A percentile compares a stretch with the other conserved stretches of the same genome.
phyloP scores from a whole-genome alignment of 345 rosid species.

The Melaleuca quinquenervia region DNA sequence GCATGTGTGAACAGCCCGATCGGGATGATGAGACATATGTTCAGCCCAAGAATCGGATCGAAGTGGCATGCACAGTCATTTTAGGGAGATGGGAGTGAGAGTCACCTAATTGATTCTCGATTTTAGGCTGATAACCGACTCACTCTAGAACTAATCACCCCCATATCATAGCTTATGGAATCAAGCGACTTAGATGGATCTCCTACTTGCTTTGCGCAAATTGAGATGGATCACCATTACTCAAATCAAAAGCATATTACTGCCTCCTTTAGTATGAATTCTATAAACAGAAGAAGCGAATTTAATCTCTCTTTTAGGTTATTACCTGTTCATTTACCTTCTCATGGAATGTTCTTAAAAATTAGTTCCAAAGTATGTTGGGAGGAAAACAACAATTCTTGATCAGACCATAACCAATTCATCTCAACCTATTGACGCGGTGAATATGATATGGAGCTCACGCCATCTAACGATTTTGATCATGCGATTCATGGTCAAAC shows the following conservation, averaged over 20 bases:
- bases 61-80: not conserved
- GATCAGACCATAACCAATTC: not conserved
- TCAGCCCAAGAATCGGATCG: rapidly evolving
- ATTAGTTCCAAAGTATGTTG: not conserved
- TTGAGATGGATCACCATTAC: not conserved
- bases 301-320: not conserved
- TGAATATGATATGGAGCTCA: not conserved
- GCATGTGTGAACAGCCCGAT: not conserved
- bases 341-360: not conserved
- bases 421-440: not conserved
- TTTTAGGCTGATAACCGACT: rapidly evolving
- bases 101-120: not conserved
- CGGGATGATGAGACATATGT: not conserved
- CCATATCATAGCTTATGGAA: not conserved
- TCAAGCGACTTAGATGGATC: not conserved
- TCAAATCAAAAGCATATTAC: not conserved
- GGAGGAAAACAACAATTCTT: not conserved
- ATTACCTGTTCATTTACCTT: not conserved
- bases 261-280: not conserved
- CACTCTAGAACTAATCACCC: rapidly evolving
- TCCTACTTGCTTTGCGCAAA: not conserved
- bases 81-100: not conserved
- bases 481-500: not conserved
- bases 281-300: not conserved
- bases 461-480: not conserved